Conservation (phyloP, 2,329 filamentous ascomycete species). For the Septoria petroselini region DNA sequence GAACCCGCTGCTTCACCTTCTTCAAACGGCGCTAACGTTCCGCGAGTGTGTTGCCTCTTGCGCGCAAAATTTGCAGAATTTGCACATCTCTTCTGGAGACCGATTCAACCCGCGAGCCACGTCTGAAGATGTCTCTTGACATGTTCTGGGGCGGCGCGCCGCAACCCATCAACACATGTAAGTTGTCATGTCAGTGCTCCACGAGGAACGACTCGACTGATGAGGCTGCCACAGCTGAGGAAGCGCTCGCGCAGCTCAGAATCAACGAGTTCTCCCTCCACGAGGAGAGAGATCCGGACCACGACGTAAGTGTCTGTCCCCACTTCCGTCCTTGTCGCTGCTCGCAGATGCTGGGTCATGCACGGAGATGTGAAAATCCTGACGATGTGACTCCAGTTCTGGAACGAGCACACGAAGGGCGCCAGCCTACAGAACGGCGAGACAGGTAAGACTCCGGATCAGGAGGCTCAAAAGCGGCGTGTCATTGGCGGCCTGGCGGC, state of each 20-base stretch:
- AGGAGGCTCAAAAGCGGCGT: conserved; percentile 18
- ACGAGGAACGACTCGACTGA: neutral
- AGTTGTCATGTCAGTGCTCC: neutral
- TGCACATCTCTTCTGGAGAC: too few relatives aligned
- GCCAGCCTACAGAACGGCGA: conserved; percentile 23
- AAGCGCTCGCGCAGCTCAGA: conserved; percentile 7
- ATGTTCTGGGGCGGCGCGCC: conserved; percentile 26
- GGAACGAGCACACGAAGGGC: conserved; percentile 21
- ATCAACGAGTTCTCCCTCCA: conserved; percentile 7
- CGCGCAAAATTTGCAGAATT: too few relatives aligned
- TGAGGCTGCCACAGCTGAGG: neutral
- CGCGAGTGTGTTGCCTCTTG: too few relatives aligned
- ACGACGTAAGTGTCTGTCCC: conserved; percentile 15
- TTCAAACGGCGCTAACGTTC: too few relatives aligned
- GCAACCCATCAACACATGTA: conserved; percentile 17
- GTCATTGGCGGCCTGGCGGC: conserved; percentile 44
- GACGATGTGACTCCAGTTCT: conserved; percentile 17
- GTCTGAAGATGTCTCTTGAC: conserved; percentile 13
- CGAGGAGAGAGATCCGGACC: conserved; percentile 9
- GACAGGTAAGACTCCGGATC: conserved; percentile 4
- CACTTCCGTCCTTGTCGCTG: neutral
- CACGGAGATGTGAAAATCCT: too few relatives aligned
- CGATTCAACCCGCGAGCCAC: neutral
- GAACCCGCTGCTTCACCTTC: too few relatives aligned
- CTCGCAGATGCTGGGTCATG: neutral